Base-by-base conservation (phyloP, 139 green algal genomes). In the Chlamydomonas schloesseri region DNA sequence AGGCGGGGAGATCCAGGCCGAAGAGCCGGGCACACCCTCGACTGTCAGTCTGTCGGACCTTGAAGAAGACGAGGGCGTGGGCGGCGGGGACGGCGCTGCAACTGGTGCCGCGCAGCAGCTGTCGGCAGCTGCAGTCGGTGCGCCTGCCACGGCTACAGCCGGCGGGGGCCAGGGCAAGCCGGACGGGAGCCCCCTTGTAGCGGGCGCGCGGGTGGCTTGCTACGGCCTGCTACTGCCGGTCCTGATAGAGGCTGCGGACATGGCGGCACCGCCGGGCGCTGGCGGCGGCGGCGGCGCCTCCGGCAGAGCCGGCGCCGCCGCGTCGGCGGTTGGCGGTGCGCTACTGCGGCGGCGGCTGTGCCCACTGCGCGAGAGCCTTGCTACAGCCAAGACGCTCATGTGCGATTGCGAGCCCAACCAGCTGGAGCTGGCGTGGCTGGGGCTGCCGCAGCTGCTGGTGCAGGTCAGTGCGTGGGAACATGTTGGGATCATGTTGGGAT, bases 211-310 rank as follows among this genome's bases (percentile, higher is more conserved):
- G 11, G 5, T 90, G 64, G 71, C 69, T 8, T 74, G 58, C 42
- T 88, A 91, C 57, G 90, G 87, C 14, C 86, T 93, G 83, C 75
- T 93, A 65, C 84, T 93, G 76, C 88, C 90, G 50, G 57, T 86
- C 29, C 77, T 91, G 53, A n/a, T 78, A 29, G 70, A 82, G 15
- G 70, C 62, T 6, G 83, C 17, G 6, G 55, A 65, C 37, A 57
- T 18, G 82, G 60, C 24, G 64, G 50, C 18, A 50, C 18, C 50
- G 46, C 6, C 42, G 6, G 42, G 42, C 42, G 5, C 42, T 50
- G 15, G 71, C 71, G 73, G 36, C 86, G 84, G 86, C 72, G 67
- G 58, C 73, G 3, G 71, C 70, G 15, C 68, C 53, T 50, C 42
- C 42, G 69, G 83, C 86, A 72, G 86, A 64, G 57, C 72, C 71